phyloP scores from a whole-genome alignment of 2,329 filamentous ascomycete genomes.

The Tetracladium maxilliforme region DNA sequence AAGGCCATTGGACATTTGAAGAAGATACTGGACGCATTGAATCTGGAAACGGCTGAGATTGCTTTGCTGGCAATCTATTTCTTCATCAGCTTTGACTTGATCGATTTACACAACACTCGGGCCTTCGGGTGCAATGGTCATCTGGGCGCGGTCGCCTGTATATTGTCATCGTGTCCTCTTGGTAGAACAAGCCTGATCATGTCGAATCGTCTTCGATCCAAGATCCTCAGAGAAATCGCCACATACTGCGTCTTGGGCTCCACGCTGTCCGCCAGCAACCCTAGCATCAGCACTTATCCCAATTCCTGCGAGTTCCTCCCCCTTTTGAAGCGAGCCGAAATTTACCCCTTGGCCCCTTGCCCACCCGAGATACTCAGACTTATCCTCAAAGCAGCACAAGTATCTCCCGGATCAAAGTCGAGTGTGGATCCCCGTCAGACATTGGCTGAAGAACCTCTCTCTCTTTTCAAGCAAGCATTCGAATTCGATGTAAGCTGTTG shows the following conservation, averaged over 20 bases:
- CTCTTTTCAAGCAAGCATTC: slow-evolving; percentile 20
- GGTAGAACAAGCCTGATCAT: slow-evolving; percentile 17
- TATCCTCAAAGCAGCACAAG: slow-evolving; percentile 23
- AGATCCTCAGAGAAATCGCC: slow-evolving; percentile 18
- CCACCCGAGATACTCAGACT: slow-evolving; percentile 27
- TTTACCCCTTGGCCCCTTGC: slow-evolving; percentile 31
- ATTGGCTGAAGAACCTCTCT: slow-evolving; percentile 15
- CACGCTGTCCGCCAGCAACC: slow-evolving; percentile 18
- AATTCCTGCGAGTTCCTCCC: slow-evolving; percentile 21
- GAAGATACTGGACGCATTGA: slow-evolving; percentile 26
- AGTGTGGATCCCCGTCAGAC: slow-evolving; percentile 11
- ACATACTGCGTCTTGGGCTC: slow-evolving; percentile 26
- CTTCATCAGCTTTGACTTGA: slow-evolving; percentile 1
- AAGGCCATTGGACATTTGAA: too few relatives aligned
- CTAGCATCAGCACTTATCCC: slow-evolving; percentile 22
- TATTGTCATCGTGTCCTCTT: neutral
- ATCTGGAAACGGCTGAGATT: slow-evolving; percentile 25
- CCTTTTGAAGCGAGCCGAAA: slow-evolving; percentile 19
- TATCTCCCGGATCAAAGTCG: slow-evolving; percentile 18
- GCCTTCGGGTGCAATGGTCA: neutral
- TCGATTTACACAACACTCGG: slow-evolving; percentile 1
- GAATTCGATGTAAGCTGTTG: slow-evolving; percentile 24
- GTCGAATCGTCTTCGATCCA: slow-evolving; percentile 25
- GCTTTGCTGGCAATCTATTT: neutral
- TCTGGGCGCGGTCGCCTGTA: neutral